Base-by-base conservation (phyloP, 106 monocot species). In the Phalaenopsis equestris region DNA sequence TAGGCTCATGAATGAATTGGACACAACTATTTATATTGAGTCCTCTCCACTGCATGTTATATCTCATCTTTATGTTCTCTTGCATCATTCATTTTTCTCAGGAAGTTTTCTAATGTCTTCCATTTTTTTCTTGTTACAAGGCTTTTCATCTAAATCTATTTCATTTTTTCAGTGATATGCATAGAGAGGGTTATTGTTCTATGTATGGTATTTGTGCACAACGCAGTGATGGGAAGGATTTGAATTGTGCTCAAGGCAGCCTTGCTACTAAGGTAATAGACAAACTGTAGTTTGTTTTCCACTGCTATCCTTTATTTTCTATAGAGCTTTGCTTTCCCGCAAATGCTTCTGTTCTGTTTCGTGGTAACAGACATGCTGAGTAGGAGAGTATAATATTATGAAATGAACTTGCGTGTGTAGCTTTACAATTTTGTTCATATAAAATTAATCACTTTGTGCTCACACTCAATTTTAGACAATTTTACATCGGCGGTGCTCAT, bases 191-290 rank as follows among this genome's bases (percentile, higher is more conserved):
- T 45, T 90, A 90, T 82, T 95, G 95, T 76, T 89, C 95, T 11
- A 95, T 92, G 95, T 92, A 92, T 82, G 95, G 85, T 41, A 89
- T 95, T 85, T 95, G 95, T 80, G 90, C 81, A 61, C 82, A 89
- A 52, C 88, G 92, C 14, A 86, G 83, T 82, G 95, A 95, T 85
- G 92, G 92, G 58, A 95, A 90, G 77, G 81, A 83, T 77, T 86
- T 95, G 73, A 95, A 95, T 75, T 95, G 92, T 46, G 84, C 87
- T 36, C 58, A 79, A 82, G 67, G 23, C 78, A 80, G 56, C 36
- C 84, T 37, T 52, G 85, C 95, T 42, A 86, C 90, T 8, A 95
- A 95, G 90, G 95, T 95, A 30, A 30, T 77, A 73, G 78, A 57
- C 57, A 9, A 15, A 78, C 77, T 77, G 12, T 37, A 52, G 24